Conservation (phyloP, 2,329 filamentous ascomycete genomes). For the Simplicillium aogashimaense region DNA sequence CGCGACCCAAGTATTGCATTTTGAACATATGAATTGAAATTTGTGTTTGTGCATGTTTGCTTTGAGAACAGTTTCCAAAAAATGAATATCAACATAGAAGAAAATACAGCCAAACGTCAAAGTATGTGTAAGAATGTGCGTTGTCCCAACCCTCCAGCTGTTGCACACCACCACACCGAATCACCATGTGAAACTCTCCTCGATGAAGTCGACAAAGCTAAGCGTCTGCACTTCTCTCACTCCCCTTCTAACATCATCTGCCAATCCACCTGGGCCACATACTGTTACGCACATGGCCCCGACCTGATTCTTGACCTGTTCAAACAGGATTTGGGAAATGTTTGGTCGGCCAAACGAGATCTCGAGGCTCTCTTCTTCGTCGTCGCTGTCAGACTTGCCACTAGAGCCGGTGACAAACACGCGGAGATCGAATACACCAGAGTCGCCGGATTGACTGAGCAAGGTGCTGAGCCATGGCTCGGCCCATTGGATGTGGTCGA, state of each 20-base stretch:
- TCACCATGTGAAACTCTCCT: constrained; percentile 64
- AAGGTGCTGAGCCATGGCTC: constrained; percentile 61
- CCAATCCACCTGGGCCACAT: constrained; percentile 64
- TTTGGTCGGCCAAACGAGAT: constrained; percentile 78
- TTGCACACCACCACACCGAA: too few relatives aligned
- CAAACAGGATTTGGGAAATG: constrained; percentile 59
- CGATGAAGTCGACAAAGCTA: constrained; percentile 65
- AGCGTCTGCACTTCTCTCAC: constrained; percentile 54
- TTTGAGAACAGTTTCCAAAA: too few relatives aligned
- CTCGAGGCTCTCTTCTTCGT: constrained; percentile 74
- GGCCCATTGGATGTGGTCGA: constrained; percentile 77
- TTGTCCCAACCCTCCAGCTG: too few relatives aligned
- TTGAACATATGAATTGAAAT: too few relatives aligned
- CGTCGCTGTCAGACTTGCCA: constrained; percentile 41
- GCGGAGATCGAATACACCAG: constrained; percentile 63
- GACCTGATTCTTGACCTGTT: constrained; percentile 65
- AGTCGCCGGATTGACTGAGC: constrained; percentile 39
- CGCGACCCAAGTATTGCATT: too few relatives aligned
- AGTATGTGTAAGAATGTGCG: too few relatives aligned
- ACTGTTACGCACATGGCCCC: constrained; percentile 66
- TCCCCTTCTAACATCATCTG: constrained; percentile 63
- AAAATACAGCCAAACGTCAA: too few relatives aligned
- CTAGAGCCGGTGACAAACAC: constrained; percentile 51
- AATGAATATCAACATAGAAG: too few relatives aligned
- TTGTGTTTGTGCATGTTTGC: too few relatives aligned